Base-by-base conservation (phyloP, 1,284 basidiomycete genomes). In the Irpex sp. region DNA sequence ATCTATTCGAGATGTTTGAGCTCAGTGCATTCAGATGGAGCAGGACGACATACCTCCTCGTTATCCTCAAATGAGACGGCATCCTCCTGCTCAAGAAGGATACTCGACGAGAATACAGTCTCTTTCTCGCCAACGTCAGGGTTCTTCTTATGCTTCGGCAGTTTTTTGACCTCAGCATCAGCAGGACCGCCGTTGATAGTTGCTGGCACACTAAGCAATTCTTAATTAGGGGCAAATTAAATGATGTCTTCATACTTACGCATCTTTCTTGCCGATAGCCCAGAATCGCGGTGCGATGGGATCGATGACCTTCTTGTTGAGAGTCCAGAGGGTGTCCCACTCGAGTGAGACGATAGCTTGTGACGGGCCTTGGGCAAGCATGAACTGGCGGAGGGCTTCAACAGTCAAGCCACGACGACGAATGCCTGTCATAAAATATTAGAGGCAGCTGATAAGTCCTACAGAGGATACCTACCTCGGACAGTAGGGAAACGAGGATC, bases 401-500 rank as follows among this genome's bases (percentile, higher is more conserved):
- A 98, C 87, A 0, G 96, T 97, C 86, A 99, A 86, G n/a, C 97
- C 97, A 59, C 97, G 86, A 51, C 97, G 88, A 63, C 94, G 90
- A 70, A 99, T 96, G 64, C 93, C 92, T 91, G 62, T 52, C 42
- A 5, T 45, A 51, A 59, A 5, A 7, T 19, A 19, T n/a, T 14
- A 45, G 19, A 8, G 28, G 0, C 56, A 4, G 37, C 9, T 14
- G 54, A 23, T 12, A n/a, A n/a, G 10, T 56, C 65, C 23, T 19
- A 61, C 2, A 55, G 35, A 19, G 52, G 10, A 23, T 51, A 73
- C 80, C 65, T 69, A 88, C 95, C 96, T 71, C 97, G 87, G 58
- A 99, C 88, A 28, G 97, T 99, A 2, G 97, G 95, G 86, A 99
- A 98, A 21, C 97, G 86, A 39, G 97, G 97, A 74, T 99, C 97